Percentiles rank a stretch among this genome's conserved stretches.
Evolutionary conservation across 2,329 filamentous ascomycete genomes (phyloP).

Genomic region (Aspergillus neoniger): DNA sequence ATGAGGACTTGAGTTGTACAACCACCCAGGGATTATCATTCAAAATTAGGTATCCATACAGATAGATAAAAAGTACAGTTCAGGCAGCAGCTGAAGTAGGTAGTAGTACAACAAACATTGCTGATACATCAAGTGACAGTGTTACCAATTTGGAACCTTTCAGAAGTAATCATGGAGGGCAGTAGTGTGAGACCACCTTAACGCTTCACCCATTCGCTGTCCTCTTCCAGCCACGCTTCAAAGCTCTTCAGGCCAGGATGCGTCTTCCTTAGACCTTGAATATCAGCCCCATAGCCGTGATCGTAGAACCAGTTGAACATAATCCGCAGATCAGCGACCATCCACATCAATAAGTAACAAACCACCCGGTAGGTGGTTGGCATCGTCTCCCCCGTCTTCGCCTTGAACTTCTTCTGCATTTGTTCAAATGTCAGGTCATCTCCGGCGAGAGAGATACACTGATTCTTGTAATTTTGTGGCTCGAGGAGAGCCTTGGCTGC

Average conservation of each 20-base stretch:
- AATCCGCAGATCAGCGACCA: slow-evolving; percentile 46
- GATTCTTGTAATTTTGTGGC: slow-evolving; percentile 44
- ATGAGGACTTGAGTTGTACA: background rate
- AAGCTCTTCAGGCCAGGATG: slow-evolving; percentile 53
- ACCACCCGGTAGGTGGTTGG: slow-evolving; percentile 48
- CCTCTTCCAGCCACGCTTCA: slow-evolving; percentile 50
- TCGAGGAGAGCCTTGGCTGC: slow-evolving; percentile 53
- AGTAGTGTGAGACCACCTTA: background rate
- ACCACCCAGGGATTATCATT: background rate
- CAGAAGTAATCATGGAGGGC: background rate
- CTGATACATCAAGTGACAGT: background rate
- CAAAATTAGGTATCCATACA: background rate
- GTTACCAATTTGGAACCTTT: background rate
- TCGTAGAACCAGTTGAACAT: slow-evolving; percentile 56
- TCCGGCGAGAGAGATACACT: slow-evolving; percentile 50
- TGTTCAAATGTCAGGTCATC: slow-evolving; percentile 54
- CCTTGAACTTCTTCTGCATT: slow-evolving; percentile 49
- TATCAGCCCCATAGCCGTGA: slow-evolving; percentile 52
- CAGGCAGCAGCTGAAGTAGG: background rate
- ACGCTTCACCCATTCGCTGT: slow-evolving; percentile 36
- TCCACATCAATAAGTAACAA: slow-evolving; percentile 43
- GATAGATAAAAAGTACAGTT: background rate
- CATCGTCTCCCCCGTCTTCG: slow-evolving; percentile 47
- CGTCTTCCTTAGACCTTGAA: slow-evolving; percentile 44
- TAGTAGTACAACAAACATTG: background rate